Evolutionary conservation across 179 eudicot genomes (phyloP), one percentile per base, ranked within the genome.

Genomic region (Drosera spatulata): DNA sequence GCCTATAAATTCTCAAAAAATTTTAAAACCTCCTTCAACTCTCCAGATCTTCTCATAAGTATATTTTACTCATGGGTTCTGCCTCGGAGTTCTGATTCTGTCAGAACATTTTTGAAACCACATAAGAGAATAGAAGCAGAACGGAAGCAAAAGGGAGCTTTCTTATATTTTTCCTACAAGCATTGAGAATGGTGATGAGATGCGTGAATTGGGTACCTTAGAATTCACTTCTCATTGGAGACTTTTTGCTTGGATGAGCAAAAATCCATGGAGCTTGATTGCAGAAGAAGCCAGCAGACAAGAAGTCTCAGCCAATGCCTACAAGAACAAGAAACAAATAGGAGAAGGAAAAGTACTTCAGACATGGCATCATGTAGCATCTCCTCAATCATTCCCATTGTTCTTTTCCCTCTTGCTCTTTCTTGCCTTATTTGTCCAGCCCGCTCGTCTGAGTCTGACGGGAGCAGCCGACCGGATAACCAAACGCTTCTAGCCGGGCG

Each of bases 401-500:
- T 65, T 71, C 59, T 64, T 68, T 9, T 60, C 13, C 66, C 72
- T 59, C 53, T 75, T 3, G 43, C 65, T 66, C 60, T 62, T 42
- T 53, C 50, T 75, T 39, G 65, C 14, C 60, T 72, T 48, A 38
- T 78, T 64, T 52, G 68, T 65, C 68, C 70, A 61, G 67, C 59
- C 7, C 33, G 70, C 11, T 57, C 68, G 6, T 60, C 59, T 67
- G 73, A 70, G 11, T 37, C 48, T 2, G 56, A 48, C 15, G 42
- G 54, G 38, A 33, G 50, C 7, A 22, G 1, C 2, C 43, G 53
- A 7, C 50, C 64, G 73, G 62, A 15, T 55, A 50, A 75, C 10
- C 77, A 75, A 66, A 71, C 68, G 53, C 61, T 75, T n/a, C n/a
- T n/a, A 7, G 69, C 76, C 7, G 63, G 47, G 14, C 62, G 64